A percentile compares a stretch with the other conserved stretches of the same genome.
These are phyloP conservation scores for Hanseniaspora meyeri DNA, from an alignment of 805 yeast genomes.

Conservation along the genomic window DNA sequence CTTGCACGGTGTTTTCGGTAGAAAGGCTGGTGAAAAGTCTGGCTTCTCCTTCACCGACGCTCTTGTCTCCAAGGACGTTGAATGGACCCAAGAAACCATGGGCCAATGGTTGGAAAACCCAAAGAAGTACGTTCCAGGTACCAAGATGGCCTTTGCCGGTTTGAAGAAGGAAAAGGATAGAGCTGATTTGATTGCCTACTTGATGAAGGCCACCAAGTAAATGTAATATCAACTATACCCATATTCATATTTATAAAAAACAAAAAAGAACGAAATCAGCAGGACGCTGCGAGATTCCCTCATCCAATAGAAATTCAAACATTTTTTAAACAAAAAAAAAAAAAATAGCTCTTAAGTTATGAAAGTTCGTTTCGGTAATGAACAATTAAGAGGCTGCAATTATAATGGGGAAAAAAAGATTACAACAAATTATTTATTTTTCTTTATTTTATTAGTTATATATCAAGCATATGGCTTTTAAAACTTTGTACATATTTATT, in stretches of 20 bases:
- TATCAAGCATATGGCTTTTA: not conserved
- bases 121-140: constrained; percentile 99
- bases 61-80: constrained; percentile 88
- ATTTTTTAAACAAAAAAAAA: not conserved
- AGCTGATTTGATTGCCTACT: constrained; percentile 88
- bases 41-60: constrained; percentile 98
- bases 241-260: not conserved
- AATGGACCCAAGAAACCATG: constrained; percentile 79
- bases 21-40: constrained; percentile 80
- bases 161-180: constrained; percentile 98
- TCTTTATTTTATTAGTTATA: not conserved
- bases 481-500: not conserved
- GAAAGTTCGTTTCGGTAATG: not conserved
- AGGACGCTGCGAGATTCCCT: not conserved
- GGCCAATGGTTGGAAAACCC: constrained; percentile 96
- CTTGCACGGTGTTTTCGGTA: constrained; percentile 87
- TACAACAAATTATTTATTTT: not conserved
- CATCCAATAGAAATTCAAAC: not conserved
- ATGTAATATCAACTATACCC: not conserved
- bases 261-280: not conserved
- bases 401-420: not conserved
- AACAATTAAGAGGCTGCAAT: not conserved
- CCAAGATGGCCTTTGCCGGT: constrained; percentile 99
- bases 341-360: not conserved
- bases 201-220: constrained; percentile 43